Base-by-base conservation (phyloP, 352 stramenopile genomes). In the Peronospora belbahrii region DNA sequence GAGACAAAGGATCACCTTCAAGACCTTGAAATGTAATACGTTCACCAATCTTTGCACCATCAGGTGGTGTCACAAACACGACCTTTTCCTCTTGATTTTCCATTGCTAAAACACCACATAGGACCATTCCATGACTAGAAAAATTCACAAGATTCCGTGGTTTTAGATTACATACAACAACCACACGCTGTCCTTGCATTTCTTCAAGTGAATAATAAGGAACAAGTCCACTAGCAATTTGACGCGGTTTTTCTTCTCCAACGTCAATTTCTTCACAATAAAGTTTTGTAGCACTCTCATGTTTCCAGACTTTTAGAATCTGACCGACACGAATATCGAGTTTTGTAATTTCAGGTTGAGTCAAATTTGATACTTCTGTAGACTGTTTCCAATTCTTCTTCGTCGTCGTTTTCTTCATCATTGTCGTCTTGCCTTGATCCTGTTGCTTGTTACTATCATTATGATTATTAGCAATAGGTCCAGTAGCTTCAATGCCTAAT, bases 181-280 rank as follows among this genome's bases (percentile, higher is more conserved):
- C 67, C 36, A 96, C 70, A 23, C 80, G 73, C 50, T 66, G 74
- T 60, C 74, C 68, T 60, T 88, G 76, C 83, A 94, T 93, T 67
- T 92, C 59, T 53, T 92, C 83, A 4, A 93, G 63, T 53, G 76
- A 77, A 75, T 93, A 94, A 57, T 94, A 79, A 53, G 80, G 56
- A 55, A 90, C 76, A n/a, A 94, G 64, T 2, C 83, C 83, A 42
- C 76, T 89, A 13, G 83, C 86, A 54, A 96, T 95, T 48, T 87
- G 72, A 18, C 87, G 79, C 30, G 83, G 82, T 47, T 59, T 68
- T 27, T 90, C 82, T 62, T 96, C 85, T 22, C 86, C 85, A 42
- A 96, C 84, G 53, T 96, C 84, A 24, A 96, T 95, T 56, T 95
- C 73, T 58, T 96, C 87, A 43, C 85, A 96, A 64, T 92, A 95